Percentiles rank a stretch among this genome's conserved stretches.
phyloP scores from a whole-genome alignment of 495 filamentous ascomycete species.

The Usnea hakonensis region DNA sequence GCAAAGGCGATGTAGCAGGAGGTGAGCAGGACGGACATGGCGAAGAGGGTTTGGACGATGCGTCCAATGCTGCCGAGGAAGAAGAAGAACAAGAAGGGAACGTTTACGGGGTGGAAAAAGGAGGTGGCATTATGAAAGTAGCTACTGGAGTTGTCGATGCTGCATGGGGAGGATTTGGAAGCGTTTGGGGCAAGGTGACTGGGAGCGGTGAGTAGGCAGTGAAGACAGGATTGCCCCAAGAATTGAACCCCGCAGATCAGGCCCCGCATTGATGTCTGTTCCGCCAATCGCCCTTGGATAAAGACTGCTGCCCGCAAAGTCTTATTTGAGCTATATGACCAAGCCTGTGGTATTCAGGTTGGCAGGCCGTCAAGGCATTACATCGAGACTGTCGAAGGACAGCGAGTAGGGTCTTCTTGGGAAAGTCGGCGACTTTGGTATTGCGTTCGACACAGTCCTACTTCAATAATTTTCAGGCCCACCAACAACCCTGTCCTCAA shows the following conservation, averaged over 20 bases:
- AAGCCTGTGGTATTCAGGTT: background rate
- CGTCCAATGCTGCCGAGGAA: background rate
- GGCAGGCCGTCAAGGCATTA: background rate
- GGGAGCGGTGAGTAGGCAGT: conserved; percentile 14
- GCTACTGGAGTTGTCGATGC: conserved; percentile 12
- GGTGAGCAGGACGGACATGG: conserved; percentile 15
- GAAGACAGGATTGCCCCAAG: too few relatives aligned
- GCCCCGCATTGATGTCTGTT: background rate
- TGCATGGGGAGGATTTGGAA: conserved; percentile 46
- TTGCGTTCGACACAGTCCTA: background rate
- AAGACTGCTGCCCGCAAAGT: background rate
- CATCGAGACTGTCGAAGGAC: background rate
- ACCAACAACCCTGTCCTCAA: background rate
- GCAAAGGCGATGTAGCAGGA: background rate
- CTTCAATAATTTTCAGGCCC: background rate
- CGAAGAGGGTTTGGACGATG: conserved; percentile 4
- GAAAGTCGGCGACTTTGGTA: background rate
- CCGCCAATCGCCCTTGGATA: background rate
- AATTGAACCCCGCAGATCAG: too few relatives aligned
- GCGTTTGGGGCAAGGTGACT: conserved; percentile 56
- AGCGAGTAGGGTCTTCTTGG: background rate
- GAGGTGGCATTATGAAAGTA: conserved; percentile 10
- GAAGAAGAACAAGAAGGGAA: too few relatives aligned
- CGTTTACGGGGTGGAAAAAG: conserved; percentile 14
- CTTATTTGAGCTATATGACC: background rate